phyloP scores from a whole-genome alignment of 2,329 filamentous ascomycete species.

The Mycogone perniciosa region DNA sequence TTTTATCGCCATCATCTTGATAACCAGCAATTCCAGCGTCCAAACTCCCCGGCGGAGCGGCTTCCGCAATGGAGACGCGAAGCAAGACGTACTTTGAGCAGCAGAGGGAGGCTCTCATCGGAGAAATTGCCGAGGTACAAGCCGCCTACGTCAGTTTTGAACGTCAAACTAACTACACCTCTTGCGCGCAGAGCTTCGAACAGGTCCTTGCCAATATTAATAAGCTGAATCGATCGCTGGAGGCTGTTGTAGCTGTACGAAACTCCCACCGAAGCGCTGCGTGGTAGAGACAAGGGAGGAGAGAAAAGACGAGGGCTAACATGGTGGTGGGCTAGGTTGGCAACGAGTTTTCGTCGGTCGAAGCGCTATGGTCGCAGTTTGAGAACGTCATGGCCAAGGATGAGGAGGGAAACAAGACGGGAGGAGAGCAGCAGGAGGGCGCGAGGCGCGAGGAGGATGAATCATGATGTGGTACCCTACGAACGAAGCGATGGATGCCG shows the following conservation, averaged over 20 bases:
- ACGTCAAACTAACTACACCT: not conserved
- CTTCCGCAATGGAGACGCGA: conserved; percentile 23
- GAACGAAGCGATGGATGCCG: not conserved
- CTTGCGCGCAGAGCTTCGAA: conserved; percentile 58
- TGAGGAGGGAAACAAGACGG: conserved; percentile 26
- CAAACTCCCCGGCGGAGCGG: conserved; percentile 6
- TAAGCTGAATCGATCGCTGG: conserved; percentile 83
- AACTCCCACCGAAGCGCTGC: not conserved
- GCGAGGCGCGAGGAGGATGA: conserved; percentile 14
- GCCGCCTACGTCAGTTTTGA: not conserved
- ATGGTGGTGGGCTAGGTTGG: conserved; percentile 56
- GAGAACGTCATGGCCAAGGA: conserved; percentile 89
- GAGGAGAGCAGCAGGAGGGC: conserved; percentile 22
- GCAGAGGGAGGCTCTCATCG: conserved; percentile 64
- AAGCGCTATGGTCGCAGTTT: conserved; percentile 95
- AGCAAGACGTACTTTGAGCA: conserved; percentile 65
- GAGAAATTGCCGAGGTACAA: conserved; percentile 64
- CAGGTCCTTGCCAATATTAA: conserved; percentile 94
- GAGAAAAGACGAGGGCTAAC: not conserved
- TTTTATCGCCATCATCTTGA: too few species aligned
- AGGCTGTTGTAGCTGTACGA: conserved; percentile 80
- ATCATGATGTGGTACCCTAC: conserved; percentile 5
- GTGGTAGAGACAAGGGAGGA: not conserved
- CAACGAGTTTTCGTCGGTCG: conserved; percentile 95
- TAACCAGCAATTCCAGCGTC: too few species aligned